Percentiles rank a stretch among this genome's conserved stretches.
These are phyloP conservation scores for Gnetum montanum DNA, from an alignment of 75 land plant genomes.

Conservation along the genomic window DNA sequence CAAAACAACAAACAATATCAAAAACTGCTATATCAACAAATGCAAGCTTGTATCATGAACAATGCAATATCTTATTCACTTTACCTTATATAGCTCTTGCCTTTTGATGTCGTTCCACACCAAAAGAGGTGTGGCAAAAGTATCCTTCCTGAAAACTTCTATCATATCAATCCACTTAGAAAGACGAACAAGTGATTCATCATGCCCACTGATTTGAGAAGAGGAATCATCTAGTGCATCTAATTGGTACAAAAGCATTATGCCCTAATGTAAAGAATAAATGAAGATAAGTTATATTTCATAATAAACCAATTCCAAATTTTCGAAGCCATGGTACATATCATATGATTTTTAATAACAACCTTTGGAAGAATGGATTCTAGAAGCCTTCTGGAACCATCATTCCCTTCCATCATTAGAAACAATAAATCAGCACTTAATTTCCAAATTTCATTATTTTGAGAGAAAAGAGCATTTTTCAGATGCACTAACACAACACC, in stretches of 20 bases:
- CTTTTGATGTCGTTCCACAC: slow-evolving; percentile 42
- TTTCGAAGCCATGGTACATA: no score
- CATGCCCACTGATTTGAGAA: slow-evolving; percentile 11
- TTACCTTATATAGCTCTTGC: slow-evolving; percentile 31
- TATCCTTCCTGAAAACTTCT: slow-evolving; percentile 24
- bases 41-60: no score
- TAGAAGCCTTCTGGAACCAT: slow-evolving; percentile 25
- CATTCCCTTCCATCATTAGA: slow-evolving; percentile 33
- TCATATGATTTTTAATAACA: no score
- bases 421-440: slow-evolving; percentile 27
- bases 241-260: slow-evolving; percentile 23
- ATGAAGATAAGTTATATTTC: no score
- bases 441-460: slow-evolving; percentile 16
- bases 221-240: slow-evolving; percentile 9
- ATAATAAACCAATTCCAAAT: no score
- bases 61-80: no score
- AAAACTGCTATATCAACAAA: no score
- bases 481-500: slow-evolving; percentile 32
- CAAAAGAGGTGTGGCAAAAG: slow-evolving; percentile 28
- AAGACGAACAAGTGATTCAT: slow-evolving; percentile 6
- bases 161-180: slow-evolving; percentile 30
- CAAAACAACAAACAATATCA: neutral
- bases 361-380: slow-evolving; percentile 37
- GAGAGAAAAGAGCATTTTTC: slow-evolving; percentile 28
- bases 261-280: slow-evolving; percentile 19